phyloP scores from a whole-genome alignment of 345 rosid genomes.

The Populus alba region DNA sequence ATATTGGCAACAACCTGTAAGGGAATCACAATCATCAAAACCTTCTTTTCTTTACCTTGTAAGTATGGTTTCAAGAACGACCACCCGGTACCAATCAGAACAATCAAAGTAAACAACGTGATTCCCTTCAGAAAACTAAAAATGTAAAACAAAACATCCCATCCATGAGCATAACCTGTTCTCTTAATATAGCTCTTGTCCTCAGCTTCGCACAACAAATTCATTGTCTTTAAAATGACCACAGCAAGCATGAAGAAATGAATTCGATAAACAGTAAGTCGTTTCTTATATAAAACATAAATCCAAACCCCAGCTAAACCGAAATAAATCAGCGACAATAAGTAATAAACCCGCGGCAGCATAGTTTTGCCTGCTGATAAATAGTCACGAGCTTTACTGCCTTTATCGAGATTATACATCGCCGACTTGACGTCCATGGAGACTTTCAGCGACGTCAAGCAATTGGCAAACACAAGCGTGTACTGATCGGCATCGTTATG shows the following conservation, averaged over 20 bases:
- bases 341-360: slow-evolving; percentile 77
- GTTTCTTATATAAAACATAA: slow-evolving; percentile 61
- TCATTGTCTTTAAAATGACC: slow-evolving; percentile 62
- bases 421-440: slow-evolving; percentile 75
- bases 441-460: slow-evolving; percentile 60
- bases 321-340: slow-evolving; percentile 64
- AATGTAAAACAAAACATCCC: slow-evolving; percentile 93
- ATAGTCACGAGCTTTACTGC: slow-evolving; percentile 55
- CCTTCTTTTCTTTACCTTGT: slow-evolving; percentile 98
- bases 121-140: slow-evolving; percentile 93
- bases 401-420: slow-evolving; percentile 84
- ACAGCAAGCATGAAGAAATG: slow-evolving; percentile 95
- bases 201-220: slow-evolving; percentile 82
- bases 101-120: slow-evolving; percentile 80
- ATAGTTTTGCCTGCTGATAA: slow-evolving; percentile 81
- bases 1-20: slow-evolving; percentile 91
- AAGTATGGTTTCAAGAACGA: slow-evolving; percentile 90
- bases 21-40: slow-evolving; percentile 90
- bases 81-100: slow-evolving; percentile 95
- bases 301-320: slow-evolving; percentile 70
- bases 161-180: slow-evolving; percentile 90
- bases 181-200: slow-evolving; percentile 83
- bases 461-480: slow-evolving; percentile 82
- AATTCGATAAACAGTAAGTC: slow-evolving; percentile 69
- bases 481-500: slow-evolving; percentile 68